Evolutionary conservation across 2,329 filamentous ascomycete genomes (phyloP), one percentile per base, ranked within the genome.

Genomic region (Exserohilum turcica): DNA sequence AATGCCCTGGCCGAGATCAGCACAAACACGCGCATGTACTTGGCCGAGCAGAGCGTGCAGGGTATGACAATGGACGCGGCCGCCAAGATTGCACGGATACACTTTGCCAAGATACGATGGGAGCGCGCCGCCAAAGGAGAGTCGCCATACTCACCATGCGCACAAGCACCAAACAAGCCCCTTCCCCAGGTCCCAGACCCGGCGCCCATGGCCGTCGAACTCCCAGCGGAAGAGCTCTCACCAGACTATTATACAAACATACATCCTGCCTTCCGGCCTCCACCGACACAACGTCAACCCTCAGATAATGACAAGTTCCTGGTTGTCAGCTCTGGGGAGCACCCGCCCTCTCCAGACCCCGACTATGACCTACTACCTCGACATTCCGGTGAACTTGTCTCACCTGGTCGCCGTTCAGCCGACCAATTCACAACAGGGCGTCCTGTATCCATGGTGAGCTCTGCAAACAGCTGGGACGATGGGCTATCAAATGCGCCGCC

Each of bases 1-100:
- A 85, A 91, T 66, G 86, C 92, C 3, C 79, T 97, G n/a, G 88
- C 90, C 21, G 93, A 97, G 46, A 97, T 99, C 76, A 96, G 91
- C 78, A 97, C 91, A 12, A 88, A 88, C 70, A 99, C 94, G 0
- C 84, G 90, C 62, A 85, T 88, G 59, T 99, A 97, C 71, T 83
- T 99, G 47, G 79, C 82, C 6, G 87, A 87, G 56, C 80, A 83
- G 9, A 86, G 86, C 0, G 88, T 95, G 52, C 90, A 96, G 71
- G 82, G 79, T 63, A 90, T 91, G 82, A 90, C 91, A 6, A 80
- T 89, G 47, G 84, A 88, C 50, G 86, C 92, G 0, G 87, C 93
- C 0, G 82, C 85, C 7, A 95, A 93, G 74, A 79, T 97, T 63
- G 90, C 90, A 56, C 91, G 90, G 75, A 92, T 97, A 59, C 82